These are phyloP conservation scores for Arabidopsis lyrata DNA, from an alignment of 441 rosid species.

Conservation along the genomic window DNA sequence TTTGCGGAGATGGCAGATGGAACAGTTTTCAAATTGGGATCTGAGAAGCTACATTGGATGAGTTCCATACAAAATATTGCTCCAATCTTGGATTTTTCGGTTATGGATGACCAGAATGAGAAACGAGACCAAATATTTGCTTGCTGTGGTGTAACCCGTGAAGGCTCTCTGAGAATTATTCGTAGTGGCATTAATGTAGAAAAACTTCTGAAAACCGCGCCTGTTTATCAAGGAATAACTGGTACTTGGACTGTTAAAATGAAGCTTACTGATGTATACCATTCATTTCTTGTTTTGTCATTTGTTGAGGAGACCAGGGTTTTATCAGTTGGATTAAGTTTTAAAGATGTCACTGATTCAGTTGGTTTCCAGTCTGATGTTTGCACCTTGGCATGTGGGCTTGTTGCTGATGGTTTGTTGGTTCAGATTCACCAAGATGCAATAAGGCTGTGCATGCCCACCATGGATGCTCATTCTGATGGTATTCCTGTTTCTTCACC, in stretches of 20 bases:
- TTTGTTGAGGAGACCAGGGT: slow-evolving; percentile 99
- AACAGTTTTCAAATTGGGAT: slow-evolving; percentile 75
- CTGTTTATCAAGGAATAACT: slow-evolving; percentile 92
- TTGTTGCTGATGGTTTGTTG: slow-evolving; percentile 80
- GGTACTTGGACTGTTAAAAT: slow-evolving; percentile 91
- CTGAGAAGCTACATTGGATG: slow-evolving; percentile 61
- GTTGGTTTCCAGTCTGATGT: slow-evolving; percentile 96
- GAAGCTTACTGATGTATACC: slow-evolving; percentile 74
- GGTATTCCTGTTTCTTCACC: slow-evolving; percentile 80
- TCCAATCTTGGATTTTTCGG: slow-evolving; percentile 92
- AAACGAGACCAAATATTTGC: slow-evolving; percentile 93
- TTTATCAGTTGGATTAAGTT: slow-evolving; percentile 93
- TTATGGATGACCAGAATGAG: slow-evolving; percentile 87
- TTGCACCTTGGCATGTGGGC: slow-evolving; percentile 96
- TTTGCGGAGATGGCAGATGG: slow-evolving; percentile 98
- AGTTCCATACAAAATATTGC: slow-evolving; percentile 88
- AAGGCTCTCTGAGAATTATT: slow-evolving; percentile 94
- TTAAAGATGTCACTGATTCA: slow-evolving; percentile 92
- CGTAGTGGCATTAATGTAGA: slow-evolving; percentile 90
- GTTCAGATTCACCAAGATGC: slow-evolving; percentile 93
- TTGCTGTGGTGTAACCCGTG: slow-evolving; percentile 95
- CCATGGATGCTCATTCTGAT: slow-evolving; percentile 82
- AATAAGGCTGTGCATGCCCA: slow-evolving; percentile 87
- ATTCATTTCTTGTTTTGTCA: slow-evolving; percentile 94
- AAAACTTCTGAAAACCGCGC: slow-evolving; percentile 82